A percentile compares a stretch with the other conserved stretches of the same genome.
These are phyloP conservation scores for Cryphonectria radicalis DNA, from an alignment of 2,329 filamentous ascomycete genomes.

Conservation along the genomic window DNA sequence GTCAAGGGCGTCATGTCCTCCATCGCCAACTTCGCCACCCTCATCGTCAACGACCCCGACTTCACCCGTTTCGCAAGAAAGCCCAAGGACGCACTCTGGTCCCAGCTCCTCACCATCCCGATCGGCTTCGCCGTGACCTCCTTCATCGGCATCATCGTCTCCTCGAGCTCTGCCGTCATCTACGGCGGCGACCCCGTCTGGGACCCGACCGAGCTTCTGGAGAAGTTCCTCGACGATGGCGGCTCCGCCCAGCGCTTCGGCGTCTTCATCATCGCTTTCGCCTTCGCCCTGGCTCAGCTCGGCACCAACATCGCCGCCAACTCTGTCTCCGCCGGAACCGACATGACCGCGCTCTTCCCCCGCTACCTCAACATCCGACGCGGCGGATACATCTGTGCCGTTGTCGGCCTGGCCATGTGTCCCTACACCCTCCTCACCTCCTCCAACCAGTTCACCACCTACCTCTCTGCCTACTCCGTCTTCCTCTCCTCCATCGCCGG, in stretches of 20 bases:
- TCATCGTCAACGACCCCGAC: slow-evolving; percentile 83
- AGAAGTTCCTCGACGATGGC: slow-evolving; percentile 70
- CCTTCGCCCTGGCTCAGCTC: slow-evolving; percentile 78
- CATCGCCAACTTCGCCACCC: slow-evolving; percentile 87
- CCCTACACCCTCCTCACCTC: slow-evolving; percentile 78
- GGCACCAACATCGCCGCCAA: slow-evolving; percentile 90
- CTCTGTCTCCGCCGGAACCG: slow-evolving; percentile 80
- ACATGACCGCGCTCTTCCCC: slow-evolving; percentile 79
- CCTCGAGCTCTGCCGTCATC: slow-evolving; percentile 71
- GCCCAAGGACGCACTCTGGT: slow-evolving; percentile 77
- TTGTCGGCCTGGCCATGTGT: slow-evolving; percentile 81
- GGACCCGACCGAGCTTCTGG: slow-evolving; percentile 72
- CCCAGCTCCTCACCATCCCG: slow-evolving; percentile 77
- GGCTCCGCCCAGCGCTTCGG: slow-evolving; percentile 72
- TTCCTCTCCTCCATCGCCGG: slow-evolving; percentile 93
- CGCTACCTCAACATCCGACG: slow-evolving; percentile 84
- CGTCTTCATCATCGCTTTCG: slow-evolving; percentile 72
- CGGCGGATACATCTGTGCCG: slow-evolving; percentile 83
- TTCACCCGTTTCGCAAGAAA: slow-evolving; percentile 82
- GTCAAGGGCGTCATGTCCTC: slow-evolving; percentile 86
- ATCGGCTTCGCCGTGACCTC: slow-evolving; percentile 76
- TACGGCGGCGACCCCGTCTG: slow-evolving; percentile 68
- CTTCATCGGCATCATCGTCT: slow-evolving; percentile 82
- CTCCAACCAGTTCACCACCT: slow-evolving; percentile 86
- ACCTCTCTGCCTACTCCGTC: slow-evolving; percentile 88